These are phyloP conservation scores for Fusarium miscanthi DNA, from an alignment of 2,329 filamentous ascomycete species.

Conservation along the genomic window DNA sequence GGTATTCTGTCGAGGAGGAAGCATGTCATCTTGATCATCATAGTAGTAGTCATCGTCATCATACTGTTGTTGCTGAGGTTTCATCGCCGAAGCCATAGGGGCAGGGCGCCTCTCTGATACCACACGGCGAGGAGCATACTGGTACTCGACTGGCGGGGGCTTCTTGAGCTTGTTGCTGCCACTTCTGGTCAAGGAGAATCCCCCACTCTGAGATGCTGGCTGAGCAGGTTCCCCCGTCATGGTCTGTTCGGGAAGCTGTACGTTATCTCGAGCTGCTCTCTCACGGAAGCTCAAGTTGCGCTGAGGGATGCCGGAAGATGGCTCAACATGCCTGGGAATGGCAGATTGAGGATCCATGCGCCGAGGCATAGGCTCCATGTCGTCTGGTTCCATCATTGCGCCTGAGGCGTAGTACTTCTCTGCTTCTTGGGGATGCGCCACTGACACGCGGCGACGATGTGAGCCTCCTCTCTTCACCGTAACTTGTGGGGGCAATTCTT, in stretches of 20 bases:
- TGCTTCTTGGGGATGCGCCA: slow-evolving; percentile 38
- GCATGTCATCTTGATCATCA: slow-evolving; percentile 30
- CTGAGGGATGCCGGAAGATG: slow-evolving; percentile 55
- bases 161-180: slow-evolving; percentile 71
- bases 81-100: slow-evolving; percentile 15
- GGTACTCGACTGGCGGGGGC: slow-evolving; percentile 64
- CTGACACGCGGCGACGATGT: slow-evolving; percentile 32
- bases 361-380: slow-evolving; percentile 20
- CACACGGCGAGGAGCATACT: slow-evolving; percentile 55
- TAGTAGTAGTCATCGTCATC: slow-evolving; percentile 36
- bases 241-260: slow-evolving; percentile 49
- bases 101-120: slow-evolving; percentile 54
- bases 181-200: slow-evolving; percentile 57
- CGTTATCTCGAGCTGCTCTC: slow-evolving; percentile 60
- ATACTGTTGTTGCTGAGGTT: slow-evolving; percentile 21
- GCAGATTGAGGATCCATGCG: slow-evolving; percentile 44
- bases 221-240: slow-evolving; percentile 44
- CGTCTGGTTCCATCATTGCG: slow-evolving; percentile 38
- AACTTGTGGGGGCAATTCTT: slow-evolving; percentile 24
- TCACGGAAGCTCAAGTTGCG: slow-evolving; percentile 72
- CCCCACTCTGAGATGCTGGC: slow-evolving; percentile 46
- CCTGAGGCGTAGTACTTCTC: slow-evolving; percentile 35
- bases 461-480: slow-evolving; percentile 35
- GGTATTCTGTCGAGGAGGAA: slow-evolving; percentile 18
- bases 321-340: slow-evolving; percentile 59